phyloP scores from a whole-genome alignment of 352 stramenopile species.

The Phytopythium aichiense region DNA sequence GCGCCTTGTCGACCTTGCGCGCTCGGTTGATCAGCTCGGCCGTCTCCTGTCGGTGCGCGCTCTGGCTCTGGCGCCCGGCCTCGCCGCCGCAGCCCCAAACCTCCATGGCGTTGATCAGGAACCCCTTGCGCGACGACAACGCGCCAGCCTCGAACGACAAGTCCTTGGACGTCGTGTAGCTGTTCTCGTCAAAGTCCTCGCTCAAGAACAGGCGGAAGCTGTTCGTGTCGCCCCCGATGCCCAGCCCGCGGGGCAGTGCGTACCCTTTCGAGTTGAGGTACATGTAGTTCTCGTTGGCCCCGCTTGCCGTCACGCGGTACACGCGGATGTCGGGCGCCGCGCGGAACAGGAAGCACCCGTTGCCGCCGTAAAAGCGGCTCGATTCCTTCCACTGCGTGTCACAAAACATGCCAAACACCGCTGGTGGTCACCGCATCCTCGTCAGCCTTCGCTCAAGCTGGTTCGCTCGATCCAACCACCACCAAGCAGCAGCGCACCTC shows the following conservation, averaged over 20 bases:
- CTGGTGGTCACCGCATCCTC: slow-evolving; percentile 16
- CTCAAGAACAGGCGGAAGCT: slow-evolving; percentile 77
- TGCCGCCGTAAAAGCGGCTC: slow-evolving; percentile 75
- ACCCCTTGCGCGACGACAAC: slow-evolving; percentile 55
- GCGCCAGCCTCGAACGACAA: slow-evolving; percentile 66
- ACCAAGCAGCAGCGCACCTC: slow-evolving; percentile 25
- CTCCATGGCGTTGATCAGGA: slow-evolving; percentile 65
- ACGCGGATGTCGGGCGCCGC: slow-evolving; percentile 56
- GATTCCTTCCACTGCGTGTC: slow-evolving; percentile 85
- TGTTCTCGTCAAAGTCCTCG: slow-evolving; percentile 81
- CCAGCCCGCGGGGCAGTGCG: slow-evolving; percentile 63
- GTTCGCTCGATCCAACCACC: not conserved
- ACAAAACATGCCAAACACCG: slow-evolving; percentile 84
- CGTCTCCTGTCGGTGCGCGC: slow-evolving; percentile 68
- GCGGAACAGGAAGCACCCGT: slow-evolving; percentile 79
- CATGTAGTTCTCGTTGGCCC: slow-evolving; percentile 71
- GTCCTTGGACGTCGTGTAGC: slow-evolving; percentile 73
- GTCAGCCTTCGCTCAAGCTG: slow-evolving; percentile 1
- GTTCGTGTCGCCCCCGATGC: slow-evolving; percentile 71
- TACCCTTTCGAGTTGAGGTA: slow-evolving; percentile 87
- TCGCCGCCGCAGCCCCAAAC: slow-evolving; percentile 78
- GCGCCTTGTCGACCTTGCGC: slow-evolving; percentile 83
- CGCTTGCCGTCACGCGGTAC: slow-evolving; percentile 46
- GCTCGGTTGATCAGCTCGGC: slow-evolving; percentile 80
- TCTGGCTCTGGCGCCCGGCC: slow-evolving; percentile 43